Percentiles rank a stretch among this genome's conserved stretches.
Evolutionary conservation across 257 asterid genomes (phyloP).

Genomic region (Oldenlandia corymbosa): DNA sequence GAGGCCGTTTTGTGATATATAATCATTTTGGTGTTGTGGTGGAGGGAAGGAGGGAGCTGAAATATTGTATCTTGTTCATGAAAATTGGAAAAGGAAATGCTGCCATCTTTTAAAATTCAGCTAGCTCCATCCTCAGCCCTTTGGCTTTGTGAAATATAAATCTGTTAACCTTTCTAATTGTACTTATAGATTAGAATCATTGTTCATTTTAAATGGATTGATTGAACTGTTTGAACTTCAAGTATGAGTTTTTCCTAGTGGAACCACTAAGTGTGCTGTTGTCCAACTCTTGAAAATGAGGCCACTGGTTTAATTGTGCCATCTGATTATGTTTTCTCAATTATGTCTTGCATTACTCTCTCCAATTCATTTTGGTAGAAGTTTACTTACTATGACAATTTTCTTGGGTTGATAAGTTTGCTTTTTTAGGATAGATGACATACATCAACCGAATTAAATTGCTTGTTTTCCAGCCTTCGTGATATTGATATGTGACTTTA

Average conservation of each 20-base stretch:
- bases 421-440: not conserved
- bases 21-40: not conserved
- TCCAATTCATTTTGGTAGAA: not conserved
- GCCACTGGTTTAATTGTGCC: not conserved
- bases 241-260: too few species aligned
- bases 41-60: not conserved
- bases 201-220: not conserved
- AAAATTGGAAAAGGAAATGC: not conserved
- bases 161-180: not conserved
- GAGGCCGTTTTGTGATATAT: not conserved
- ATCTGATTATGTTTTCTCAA: not conserved
- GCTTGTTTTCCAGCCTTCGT: not conserved
- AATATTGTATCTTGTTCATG: not conserved
- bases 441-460: not conserved
- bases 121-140: too few species aligned
- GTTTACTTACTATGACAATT: not conserved
- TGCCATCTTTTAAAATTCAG: not conserved
- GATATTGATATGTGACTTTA: constrained; percentile 4
- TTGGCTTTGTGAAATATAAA: too few species aligned
- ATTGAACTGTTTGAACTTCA: not conserved
- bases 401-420: not conserved
- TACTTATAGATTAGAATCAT: not conserved
- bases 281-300: not conserved
- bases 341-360: not conserved
- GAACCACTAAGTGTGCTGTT: not conserved